Percentiles rank a stretch among this genome's conserved stretches.
Evolutionary conservation across 352 stramenopile genomes (phyloP).

Genomic region (Pythium coloratum): DNA sequence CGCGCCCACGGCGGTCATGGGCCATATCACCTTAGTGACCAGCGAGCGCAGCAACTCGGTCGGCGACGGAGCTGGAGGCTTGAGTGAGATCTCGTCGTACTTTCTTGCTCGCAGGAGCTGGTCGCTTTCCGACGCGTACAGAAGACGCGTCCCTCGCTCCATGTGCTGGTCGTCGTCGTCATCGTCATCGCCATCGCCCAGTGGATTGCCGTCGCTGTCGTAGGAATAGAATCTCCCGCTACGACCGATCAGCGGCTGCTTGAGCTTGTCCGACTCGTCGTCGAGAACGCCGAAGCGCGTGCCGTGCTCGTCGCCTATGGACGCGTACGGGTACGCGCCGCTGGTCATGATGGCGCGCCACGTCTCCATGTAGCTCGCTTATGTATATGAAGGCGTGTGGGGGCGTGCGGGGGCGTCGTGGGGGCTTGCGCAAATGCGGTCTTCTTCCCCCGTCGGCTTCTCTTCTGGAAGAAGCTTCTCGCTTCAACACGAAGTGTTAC

Average conservation of each 20-base stretch:
- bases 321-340: constrained; percentile 28
- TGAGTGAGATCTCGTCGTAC: constrained; percentile 22
- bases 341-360: constrained; percentile 28
- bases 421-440: neutral
- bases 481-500: constrained; percentile 12
- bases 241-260: constrained; percentile 41
- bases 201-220: constrained; percentile 18
- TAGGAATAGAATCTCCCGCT: constrained; percentile 17
- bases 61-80: constrained; percentile 7
- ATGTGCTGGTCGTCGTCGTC: constrained; percentile 7
- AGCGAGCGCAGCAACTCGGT: constrained; percentile 18
- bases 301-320: constrained; percentile 8
- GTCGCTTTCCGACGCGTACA: constrained; percentile 10
- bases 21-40: constrained; percentile 26
- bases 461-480: constrained; percentile 5
- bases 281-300: constrained; percentile 32
- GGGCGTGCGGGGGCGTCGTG: neutral
- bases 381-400: neutral
- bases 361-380: constrained; percentile 22
- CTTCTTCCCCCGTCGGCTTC: neutral
- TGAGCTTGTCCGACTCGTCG: constrained; percentile 37
- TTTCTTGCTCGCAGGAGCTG: constrained; percentile 8
- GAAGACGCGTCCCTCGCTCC: neutral
- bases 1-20: constrained; percentile 23
- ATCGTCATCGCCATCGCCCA: constrained; percentile 3